Evolutionary conservation across 2,329 filamentous ascomycete genomes (phyloP).

Genomic region (Neonectria faginata): DNA sequence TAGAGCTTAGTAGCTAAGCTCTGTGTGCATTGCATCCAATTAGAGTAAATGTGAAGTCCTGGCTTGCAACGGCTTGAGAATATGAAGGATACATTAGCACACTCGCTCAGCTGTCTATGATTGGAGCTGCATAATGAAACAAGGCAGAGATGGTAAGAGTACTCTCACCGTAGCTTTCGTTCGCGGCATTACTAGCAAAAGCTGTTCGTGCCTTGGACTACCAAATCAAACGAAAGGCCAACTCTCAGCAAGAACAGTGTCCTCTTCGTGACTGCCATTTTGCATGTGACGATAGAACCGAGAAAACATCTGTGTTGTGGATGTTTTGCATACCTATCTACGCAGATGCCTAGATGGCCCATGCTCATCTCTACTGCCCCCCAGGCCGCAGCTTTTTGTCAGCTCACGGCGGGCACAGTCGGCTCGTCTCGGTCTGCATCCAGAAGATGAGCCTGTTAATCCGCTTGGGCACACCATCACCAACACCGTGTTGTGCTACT

Average conservation of each 20-base stretch:
- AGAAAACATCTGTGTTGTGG: constrained; percentile 2
- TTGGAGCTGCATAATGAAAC: too few species aligned
- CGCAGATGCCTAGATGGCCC: constrained; percentile 13
- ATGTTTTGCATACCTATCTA: constrained; percentile 1
- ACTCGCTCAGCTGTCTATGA: too few species aligned
- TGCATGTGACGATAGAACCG: constrained; percentile 21
- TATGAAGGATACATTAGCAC: too few species aligned
- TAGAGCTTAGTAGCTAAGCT: too few species aligned
- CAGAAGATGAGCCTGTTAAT: neutral
- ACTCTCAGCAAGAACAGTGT: neutral
- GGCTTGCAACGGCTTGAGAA: too few species aligned
- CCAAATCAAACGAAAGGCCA: neutral
- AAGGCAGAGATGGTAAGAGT: too few species aligned
- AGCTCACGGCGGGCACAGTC: constrained; percentile 12
- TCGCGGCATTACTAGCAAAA: too few species aligned
- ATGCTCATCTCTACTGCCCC: constrained; percentile 10
- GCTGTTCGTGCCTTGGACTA: too few species aligned
- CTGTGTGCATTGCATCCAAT: too few species aligned
- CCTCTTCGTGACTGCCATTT: constrained; percentile 4
- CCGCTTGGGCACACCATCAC: constrained; percentile 11
- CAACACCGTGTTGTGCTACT: neutral
- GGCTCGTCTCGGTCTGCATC: neutral
- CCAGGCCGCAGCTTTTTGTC: constrained; percentile 11
- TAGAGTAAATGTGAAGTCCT: too few species aligned
- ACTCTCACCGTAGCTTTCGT: too few species aligned